A percentile compares a stretch with the other conserved stretches of the same genome.
Conservation (phyloP, 805 yeast species). For the Geotrichum ghanense region DNA sequence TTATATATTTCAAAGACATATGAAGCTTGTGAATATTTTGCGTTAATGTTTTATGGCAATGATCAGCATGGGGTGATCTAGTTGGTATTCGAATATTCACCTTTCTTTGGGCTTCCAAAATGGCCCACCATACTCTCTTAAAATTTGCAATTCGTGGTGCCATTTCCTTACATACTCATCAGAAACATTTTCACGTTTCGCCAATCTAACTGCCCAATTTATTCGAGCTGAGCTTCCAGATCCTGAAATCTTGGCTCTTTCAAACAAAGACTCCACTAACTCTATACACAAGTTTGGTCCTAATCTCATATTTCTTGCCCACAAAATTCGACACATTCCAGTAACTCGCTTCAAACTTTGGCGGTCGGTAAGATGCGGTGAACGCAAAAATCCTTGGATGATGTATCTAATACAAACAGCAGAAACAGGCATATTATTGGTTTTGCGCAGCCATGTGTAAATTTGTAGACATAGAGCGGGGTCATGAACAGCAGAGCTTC, state of each 20-base stretch:
- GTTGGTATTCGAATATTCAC: too few relatives aligned
- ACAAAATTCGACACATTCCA: conserved; percentile 12
- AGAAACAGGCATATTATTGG: conserved; percentile 10
- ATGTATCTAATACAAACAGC: conserved; percentile 13
- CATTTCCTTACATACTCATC: background rate
- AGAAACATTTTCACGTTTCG: conserved; percentile 12
- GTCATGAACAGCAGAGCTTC: conserved; percentile 4
- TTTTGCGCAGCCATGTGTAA: conserved; percentile 16
- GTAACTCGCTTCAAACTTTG: conserved; percentile 16
- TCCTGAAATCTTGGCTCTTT: conserved; percentile 11
- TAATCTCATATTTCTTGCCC: conserved; percentile 5
- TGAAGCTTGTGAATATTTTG: too few relatives aligned
- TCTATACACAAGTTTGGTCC: conserved; percentile 9
- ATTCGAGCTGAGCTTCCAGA: conserved; percentile 20
- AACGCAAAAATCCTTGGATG: conserved; percentile 14
- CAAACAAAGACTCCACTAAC: conserved; percentile 19
- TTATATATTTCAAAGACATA: too few relatives aligned
- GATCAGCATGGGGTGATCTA: too few relatives aligned
- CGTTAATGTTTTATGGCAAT: too few relatives aligned
- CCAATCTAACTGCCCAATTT: conserved; percentile 21
- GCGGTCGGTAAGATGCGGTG: conserved; percentile 15
- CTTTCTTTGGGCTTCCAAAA: background rate
- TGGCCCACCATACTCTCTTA: background rate
- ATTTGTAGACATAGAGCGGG: conserved; percentile 15
- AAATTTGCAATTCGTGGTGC: background rate